These are phyloP conservation scores for Mycocentrospora acerina DNA, from an alignment of 2,329 filamentous ascomycete species.

Conservation along the genomic window DNA sequence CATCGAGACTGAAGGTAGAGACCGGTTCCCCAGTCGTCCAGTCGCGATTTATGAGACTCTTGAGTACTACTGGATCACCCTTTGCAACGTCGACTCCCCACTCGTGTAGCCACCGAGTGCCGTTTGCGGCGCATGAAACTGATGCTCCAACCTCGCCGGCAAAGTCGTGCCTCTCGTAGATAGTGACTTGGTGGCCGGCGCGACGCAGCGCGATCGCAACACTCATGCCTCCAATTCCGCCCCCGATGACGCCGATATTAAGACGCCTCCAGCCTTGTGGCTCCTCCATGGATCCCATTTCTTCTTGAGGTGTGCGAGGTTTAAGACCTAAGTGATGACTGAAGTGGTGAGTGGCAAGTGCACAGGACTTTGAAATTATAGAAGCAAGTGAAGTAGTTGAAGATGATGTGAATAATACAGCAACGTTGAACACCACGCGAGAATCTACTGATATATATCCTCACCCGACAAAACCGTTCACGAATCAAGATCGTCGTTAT, in stretches of 20 bases:
- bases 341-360: too few relatives aligned
- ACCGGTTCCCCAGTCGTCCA: slow-evolving; percentile 69
- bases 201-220: slow-evolving; percentile 55
- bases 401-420: too few relatives aligned
- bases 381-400: too few relatives aligned
- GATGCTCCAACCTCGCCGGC: slow-evolving; percentile 63
- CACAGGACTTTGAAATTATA: too few relatives aligned
- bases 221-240: slow-evolving; percentile 57
- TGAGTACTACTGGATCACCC: slow-evolving; percentile 65
- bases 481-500: too few relatives aligned
- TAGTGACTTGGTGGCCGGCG: slow-evolving; percentile 58
- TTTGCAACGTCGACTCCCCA: slow-evolving; percentile 66
- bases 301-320: not conserved
- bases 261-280: slow-evolving; percentile 24
- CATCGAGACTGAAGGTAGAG: slow-evolving; percentile 63
- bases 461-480: too few relatives aligned
- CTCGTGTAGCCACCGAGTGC: slow-evolving; percentile 68
- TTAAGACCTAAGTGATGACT: too few relatives aligned
- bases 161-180: slow-evolving; percentile 68
- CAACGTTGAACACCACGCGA: too few relatives aligned
- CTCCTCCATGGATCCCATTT: slow-evolving; percentile 6
- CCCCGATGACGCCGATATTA: slow-evolving; percentile 50
- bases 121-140: slow-evolving; percentile 64
- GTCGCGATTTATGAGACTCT: slow-evolving; percentile 68
- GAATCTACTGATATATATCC: too few relatives aligned